Evolutionary conservation across 2,329 filamentous ascomycete genomes (phyloP).

Genomic region (Alternaria infectoria): DNA sequence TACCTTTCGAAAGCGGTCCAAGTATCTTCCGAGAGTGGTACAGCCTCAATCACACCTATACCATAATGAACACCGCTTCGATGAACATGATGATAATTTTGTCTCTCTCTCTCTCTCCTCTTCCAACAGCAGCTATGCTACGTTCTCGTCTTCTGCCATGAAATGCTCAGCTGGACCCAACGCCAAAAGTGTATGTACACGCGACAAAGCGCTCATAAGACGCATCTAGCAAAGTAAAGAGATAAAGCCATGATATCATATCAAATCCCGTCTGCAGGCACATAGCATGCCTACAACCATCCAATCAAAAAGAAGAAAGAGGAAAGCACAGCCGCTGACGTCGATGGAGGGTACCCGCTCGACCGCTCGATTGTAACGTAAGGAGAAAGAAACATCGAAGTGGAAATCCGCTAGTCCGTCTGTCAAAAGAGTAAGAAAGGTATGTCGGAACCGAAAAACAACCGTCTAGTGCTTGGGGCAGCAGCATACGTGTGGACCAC

Average conservation of each 20-base stretch:
- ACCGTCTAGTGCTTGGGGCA: slow-evolving; percentile 41
- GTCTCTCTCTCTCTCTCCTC: background rate
- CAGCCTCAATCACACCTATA: background rate
- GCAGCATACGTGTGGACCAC: slow-evolving; percentile 53
- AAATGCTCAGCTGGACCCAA: background rate
- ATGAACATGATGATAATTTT: background rate
- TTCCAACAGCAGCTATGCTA: background rate
- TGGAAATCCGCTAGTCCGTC: background rate
- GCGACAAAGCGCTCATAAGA: background rate
- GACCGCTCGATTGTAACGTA: background rate
- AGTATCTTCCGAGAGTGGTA: background rate
- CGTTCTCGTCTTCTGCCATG: background rate
- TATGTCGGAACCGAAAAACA: background rate
- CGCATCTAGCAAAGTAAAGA: background rate
- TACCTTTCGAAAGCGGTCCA: background rate
- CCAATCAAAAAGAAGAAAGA: background rate
- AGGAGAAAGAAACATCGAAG: background rate
- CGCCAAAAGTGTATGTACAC: background rate
- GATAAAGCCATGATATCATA: background rate
- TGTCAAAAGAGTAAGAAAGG: background rate
- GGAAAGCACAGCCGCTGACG: background rate
- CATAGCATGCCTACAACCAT: background rate
- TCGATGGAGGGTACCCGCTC: background rate
- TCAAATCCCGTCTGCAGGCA: background rate
- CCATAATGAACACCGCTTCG: background rate